A percentile compares a stretch with the other conserved stretches of the same genome.
These are phyloP conservation scores for Backusella parvicylindrica DNA, from an alignment of 192 early-diverging fungal species.

Conservation along the genomic window DNA sequence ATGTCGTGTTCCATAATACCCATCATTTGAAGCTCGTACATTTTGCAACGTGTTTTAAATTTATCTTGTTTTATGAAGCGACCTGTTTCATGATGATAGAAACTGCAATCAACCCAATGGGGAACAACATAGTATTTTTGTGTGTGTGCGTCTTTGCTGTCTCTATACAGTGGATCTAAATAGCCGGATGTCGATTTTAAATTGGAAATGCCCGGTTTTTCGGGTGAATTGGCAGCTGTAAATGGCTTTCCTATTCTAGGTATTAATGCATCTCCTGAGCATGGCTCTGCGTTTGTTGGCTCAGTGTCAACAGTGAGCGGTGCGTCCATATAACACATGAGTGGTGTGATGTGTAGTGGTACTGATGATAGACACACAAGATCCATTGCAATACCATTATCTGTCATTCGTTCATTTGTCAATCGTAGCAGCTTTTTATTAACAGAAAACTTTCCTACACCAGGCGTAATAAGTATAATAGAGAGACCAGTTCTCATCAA, in stretches of 20 bases:
- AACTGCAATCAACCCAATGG: conserved; percentile 91
- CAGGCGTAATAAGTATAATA: conserved; percentile 87
- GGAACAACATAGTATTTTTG: conserved; percentile 69
- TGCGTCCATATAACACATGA: conserved; percentile 68
- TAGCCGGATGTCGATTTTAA: conserved; percentile 6
- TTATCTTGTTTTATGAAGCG: conserved; percentile 45
- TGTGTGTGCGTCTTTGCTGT: conserved; percentile 30
- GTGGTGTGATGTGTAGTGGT: conserved; percentile 85
- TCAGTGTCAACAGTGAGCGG: not conserved
- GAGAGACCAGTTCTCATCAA: conserved; percentile 84
- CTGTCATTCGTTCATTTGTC: conserved; percentile 93
- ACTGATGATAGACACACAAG: conserved; percentile 85
- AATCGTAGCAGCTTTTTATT: conserved; percentile 81
- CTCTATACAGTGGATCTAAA: conserved; percentile 52
- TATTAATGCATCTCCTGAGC: not conserved
- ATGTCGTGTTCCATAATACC: conserved; percentile 67
- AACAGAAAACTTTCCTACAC: conserved; percentile 87
- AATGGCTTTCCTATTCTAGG: not conserved
- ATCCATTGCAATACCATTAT: conserved; percentile 88
- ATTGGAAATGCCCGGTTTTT: conserved; percentile 12
- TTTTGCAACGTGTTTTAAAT: conserved; percentile 72
- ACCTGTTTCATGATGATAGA: conserved; percentile 60
- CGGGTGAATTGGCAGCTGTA: conserved; percentile 16
- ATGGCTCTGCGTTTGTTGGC: conserved; percentile 3
- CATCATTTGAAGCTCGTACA: conserved; percentile 86